Conservation (phyloP, 129 eudicot species). For the Artemisia tridentata region DNA sequence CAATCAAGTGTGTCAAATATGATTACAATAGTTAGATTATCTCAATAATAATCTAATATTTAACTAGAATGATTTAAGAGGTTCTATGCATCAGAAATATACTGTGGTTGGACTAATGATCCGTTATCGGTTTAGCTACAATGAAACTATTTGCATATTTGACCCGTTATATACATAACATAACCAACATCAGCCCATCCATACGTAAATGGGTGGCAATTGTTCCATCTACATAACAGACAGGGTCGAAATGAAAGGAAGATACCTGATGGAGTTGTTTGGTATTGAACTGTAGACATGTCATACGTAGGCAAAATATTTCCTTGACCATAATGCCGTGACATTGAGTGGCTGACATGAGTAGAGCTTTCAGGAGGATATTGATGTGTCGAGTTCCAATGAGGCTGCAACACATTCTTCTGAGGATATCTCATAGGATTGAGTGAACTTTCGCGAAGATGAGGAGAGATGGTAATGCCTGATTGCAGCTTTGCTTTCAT, state of each 20-base stretch:
- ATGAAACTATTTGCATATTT: too few species aligned
- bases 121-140: too few species aligned
- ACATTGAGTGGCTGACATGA: constrained; percentile 21
- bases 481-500: constrained; percentile 44
- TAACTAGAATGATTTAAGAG: background rate
- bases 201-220: too few species aligned
- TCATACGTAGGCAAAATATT: constrained; percentile 5
- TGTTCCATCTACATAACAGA: background rate
- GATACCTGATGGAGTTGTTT: constrained; percentile 39
- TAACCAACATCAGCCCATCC: too few species aligned
- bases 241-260: constrained; percentile 4
- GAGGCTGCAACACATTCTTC: constrained; percentile 25
- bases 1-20: too few species aligned
- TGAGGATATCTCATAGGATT: constrained; percentile 23
- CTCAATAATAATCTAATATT: background rate
- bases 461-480: constrained; percentile 23
- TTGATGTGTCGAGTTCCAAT: constrained; percentile 14
- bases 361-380: constrained; percentile 32
- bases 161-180: too few species aligned
- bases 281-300: constrained; percentile 26
- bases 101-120: too few species aligned
- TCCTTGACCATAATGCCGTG: constrained; percentile 17
- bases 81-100: too few species aligned
- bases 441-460: constrained; percentile 22
- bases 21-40: background rate